Conservation (phyloP, 129 eudicot genomes). For the Artemisia argyi region DNA sequence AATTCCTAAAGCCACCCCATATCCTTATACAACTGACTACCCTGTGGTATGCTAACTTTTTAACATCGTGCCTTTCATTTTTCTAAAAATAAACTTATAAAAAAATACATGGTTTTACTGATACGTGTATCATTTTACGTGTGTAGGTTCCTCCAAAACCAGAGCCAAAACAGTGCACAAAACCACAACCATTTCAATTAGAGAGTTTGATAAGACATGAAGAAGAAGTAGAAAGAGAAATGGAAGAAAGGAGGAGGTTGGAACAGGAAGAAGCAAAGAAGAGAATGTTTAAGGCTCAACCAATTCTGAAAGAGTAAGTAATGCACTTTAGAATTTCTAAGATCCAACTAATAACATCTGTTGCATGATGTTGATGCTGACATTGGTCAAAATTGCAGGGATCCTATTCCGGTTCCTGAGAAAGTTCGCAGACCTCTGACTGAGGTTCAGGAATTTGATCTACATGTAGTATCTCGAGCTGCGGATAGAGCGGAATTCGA, state of each 20-base stretch:
- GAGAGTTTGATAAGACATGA: constrained; percentile 91
- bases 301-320: constrained; percentile 77
- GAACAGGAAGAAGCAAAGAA: constrained; percentile 77
- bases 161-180: constrained; percentile 82
- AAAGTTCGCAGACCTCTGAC: constrained; percentile 80
- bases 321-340: neutral
- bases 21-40: too few species aligned
- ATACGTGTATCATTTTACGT: neutral
- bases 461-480: constrained; percentile 74
- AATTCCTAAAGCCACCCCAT: too few species aligned
- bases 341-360: too few species aligned
- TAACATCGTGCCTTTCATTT: too few species aligned
- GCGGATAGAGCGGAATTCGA: constrained; percentile 89
- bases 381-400: constrained; percentile 42
- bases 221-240: constrained; percentile 76
- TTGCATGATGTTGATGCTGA: constrained; percentile 4
- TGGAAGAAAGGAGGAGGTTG: constrained; percentile 73
- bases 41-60: too few species aligned
- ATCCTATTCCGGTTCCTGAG: constrained; percentile 93
- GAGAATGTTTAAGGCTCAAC: constrained; percentile 84
- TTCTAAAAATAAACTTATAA: too few species aligned
- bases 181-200: constrained; percentile 81
- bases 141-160: constrained; percentile 77
- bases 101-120: neutral
- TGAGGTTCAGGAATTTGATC: constrained; percentile 79